phyloP scores from a whole-genome alignment of 768 basidiomycete species.

The Auricularia sp. region DNA sequence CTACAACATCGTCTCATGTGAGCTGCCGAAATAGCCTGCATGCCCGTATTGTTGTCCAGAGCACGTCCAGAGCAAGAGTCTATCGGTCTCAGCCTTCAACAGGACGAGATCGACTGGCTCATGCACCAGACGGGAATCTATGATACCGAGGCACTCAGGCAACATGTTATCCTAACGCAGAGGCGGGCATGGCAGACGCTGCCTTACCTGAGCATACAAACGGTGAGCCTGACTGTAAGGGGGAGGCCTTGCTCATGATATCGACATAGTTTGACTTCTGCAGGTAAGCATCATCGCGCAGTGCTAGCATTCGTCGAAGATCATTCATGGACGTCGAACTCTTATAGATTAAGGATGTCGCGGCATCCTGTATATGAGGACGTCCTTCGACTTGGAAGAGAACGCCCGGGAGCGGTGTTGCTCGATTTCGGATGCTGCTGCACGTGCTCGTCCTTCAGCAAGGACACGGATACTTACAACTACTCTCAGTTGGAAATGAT shows the following conservation, averaged over 20 bases:
- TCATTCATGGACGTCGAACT: neutral
- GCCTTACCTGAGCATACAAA: neutral
- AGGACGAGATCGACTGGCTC: conserved; percentile 13
- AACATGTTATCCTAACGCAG: conserved; percentile 20
- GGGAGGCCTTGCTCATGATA: no score
- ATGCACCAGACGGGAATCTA: conserved; percentile 20
- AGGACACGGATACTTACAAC: neutral
- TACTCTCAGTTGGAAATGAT: conserved; percentile 4
- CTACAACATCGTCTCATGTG: no score
- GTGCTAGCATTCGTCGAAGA: no score
- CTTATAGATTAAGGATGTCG: neutral
- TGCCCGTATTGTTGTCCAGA: no score
- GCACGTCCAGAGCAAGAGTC: neutral
- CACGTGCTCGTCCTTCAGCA: neutral
- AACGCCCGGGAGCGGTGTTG: neutral
- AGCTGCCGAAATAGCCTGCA: no score
- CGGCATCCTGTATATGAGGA: neutral
- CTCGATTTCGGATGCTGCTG: neutral
- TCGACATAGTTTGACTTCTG: no score
- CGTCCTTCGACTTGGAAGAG: neutral
- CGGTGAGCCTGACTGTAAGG: neutral
- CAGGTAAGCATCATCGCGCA: no score
- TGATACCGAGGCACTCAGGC: conserved; percentile 22
- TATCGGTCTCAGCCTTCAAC: neutral
- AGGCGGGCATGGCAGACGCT: conserved; percentile 16